Percentiles rank a stretch among this genome's conserved stretches.
These are phyloP conservation scores for Diaporthe destruens DNA, from an alignment of 2,329 filamentous ascomycete genomes.

Conservation along the genomic window DNA sequence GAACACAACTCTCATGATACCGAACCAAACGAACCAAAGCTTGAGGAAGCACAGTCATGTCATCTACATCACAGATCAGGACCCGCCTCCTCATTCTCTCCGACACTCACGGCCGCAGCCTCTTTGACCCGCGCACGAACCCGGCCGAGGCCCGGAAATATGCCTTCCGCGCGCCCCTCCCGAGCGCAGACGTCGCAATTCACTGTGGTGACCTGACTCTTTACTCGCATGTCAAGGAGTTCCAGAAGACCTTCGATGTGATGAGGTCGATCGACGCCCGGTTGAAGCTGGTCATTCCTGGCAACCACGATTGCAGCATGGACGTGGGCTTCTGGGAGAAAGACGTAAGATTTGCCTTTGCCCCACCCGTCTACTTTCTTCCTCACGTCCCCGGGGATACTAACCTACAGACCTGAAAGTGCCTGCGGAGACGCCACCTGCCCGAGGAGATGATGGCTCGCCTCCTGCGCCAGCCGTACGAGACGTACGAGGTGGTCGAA, in stretches of 20 bases:
- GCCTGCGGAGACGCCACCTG: constrained; percentile 6
- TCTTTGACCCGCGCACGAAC: constrained; percentile 8
- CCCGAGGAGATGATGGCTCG: not conserved
- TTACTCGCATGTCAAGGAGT: constrained; percentile 24
- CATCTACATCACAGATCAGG: constrained; percentile 22
- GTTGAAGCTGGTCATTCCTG: constrained; percentile 39
- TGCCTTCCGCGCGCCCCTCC: constrained; percentile 35
- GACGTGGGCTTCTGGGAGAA: constrained; percentile 26
- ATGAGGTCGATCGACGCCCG: constrained; percentile 38
- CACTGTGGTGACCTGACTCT: constrained; percentile 39
- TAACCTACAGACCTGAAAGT: not conserved
- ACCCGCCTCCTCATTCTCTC: constrained; percentile 42
- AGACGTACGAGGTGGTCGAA: constrained; percentile 48
- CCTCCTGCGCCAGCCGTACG: constrained; percentile 52
- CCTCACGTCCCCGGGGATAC: not conserved
- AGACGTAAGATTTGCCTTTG: constrained; percentile 26
- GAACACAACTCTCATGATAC: not conserved
- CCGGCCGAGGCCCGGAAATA: constrained; percentile 7
- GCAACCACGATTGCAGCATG: constrained; percentile 39
- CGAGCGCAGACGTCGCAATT: constrained; percentile 37
- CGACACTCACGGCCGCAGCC: constrained; percentile 39
- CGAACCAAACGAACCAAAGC: not conserved
- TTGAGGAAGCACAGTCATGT: not conserved
- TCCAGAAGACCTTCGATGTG: constrained; percentile 33
- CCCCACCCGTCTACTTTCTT: no score